Evolutionary conservation across 2,329 filamentous ascomycete genomes (phyloP).

Genomic region (Microdochium trichocladiopsis): DNA sequence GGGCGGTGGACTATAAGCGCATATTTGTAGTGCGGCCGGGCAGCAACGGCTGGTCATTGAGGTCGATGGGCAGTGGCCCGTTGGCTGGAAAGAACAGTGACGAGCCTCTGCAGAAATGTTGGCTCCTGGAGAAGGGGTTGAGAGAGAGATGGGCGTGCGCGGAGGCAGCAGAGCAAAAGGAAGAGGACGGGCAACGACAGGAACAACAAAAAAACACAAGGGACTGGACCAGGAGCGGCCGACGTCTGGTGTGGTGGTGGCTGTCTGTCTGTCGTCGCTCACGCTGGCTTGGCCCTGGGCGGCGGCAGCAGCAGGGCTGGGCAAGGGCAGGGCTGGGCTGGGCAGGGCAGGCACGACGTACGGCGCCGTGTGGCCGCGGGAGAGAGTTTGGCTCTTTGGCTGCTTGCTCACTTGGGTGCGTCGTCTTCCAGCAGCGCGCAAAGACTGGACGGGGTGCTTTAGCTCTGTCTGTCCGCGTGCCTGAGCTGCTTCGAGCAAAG

Average conservation of each 20-base stretch:
- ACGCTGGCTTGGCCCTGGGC: too few relatives aligned
- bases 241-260: not conserved
- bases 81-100: too few relatives aligned
- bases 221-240: not conserved
- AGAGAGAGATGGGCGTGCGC: not conserved
- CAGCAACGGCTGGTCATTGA: not conserved
- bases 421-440: too few relatives aligned
- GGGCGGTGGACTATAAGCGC: not conserved
- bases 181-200: not conserved
- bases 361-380: not conserved
- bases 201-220: not conserved
- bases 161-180: constrained; percentile 1
- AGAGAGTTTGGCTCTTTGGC: not conserved
- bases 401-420: too few relatives aligned
- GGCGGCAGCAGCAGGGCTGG: too few relatives aligned
- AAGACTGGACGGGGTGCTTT: too few relatives aligned
- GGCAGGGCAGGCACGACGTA: not conserved
- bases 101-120: not conserved
- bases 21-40: not conserved
- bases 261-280: not conserved
- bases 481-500: not conserved
- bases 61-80: too few relatives aligned
- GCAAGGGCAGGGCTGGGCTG: too few relatives aligned
- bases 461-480: not conserved
- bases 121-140: not conserved